Conservation (phyloP, 768 basidiomycete species). For the Suillus occidentalis region DNA sequence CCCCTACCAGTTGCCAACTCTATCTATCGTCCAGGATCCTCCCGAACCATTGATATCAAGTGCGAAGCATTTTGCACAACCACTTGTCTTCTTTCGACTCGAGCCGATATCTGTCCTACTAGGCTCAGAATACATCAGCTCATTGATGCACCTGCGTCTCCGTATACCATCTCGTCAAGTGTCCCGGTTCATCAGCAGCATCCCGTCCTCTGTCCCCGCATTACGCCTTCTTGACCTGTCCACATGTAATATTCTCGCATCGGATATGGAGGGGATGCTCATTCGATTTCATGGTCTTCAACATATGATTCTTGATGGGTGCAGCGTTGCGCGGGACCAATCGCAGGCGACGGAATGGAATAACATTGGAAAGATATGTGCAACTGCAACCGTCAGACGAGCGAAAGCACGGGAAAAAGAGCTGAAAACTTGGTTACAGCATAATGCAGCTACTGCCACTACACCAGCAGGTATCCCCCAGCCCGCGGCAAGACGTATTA, state of each 20-base stretch:
- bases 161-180: slow-evolving; percentile 71
- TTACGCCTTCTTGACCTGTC: slow-evolving; percentile 75
- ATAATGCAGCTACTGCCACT: slow-evolving; percentile 15
- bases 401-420: slow-evolving; percentile 68
- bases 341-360: slow-evolving; percentile 55
- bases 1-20: slow-evolving; percentile 33
- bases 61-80: slow-evolving; percentile 66
- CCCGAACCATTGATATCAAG: slow-evolving; percentile 41
- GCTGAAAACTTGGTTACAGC: slow-evolving; percentile 52
- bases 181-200: slow-evolving; percentile 38
- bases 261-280: slow-evolving; percentile 56
- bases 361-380: slow-evolving; percentile 60
- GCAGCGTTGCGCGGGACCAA: slow-evolving; percentile 53
- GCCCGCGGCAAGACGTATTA: slow-evolving; percentile 21
- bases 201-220: slow-evolving; percentile 36
- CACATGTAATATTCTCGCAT: slow-evolving; percentile 56
- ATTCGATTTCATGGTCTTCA: slow-evolving; percentile 49
- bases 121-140: slow-evolving; percentile 40
- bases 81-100: slow-evolving; percentile 81
- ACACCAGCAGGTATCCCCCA: slow-evolving; percentile 8
- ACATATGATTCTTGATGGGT: slow-evolving; percentile 73
- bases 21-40: slow-evolving; percentile 72
- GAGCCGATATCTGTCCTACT: slow-evolving; percentile 52
- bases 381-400: slow-evolving; percentile 57
- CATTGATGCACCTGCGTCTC: slow-evolving; percentile 59